Evolutionary conservation across 2,329 filamentous ascomycete genomes (phyloP).

Genomic region (Phyllosticta citrichinensis): DNA sequence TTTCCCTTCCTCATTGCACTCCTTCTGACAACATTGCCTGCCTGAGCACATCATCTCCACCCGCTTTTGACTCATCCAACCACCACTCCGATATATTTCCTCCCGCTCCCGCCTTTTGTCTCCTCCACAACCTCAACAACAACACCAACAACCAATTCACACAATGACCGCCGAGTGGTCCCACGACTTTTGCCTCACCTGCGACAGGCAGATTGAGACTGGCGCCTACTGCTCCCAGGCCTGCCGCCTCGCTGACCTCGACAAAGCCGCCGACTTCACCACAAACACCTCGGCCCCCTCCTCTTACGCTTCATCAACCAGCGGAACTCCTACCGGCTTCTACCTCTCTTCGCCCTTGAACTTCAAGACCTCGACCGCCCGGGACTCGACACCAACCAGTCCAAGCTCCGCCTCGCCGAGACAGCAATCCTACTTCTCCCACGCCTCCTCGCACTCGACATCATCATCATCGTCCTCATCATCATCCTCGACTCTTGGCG

Average conservation of each 20-base stretch:
- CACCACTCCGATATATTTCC: not conserved
- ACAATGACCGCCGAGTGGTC: slow-evolving; percentile 52
- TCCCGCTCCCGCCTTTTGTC: not conserved
- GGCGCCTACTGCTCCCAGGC: slow-evolving; percentile 86
- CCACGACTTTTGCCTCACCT: slow-evolving; percentile 86
- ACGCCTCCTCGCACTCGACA: slow-evolving; percentile 19
- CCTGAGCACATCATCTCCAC: slow-evolving; percentile 9
- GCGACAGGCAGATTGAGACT: slow-evolving; percentile 72
- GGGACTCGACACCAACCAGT: slow-evolving; percentile 35
- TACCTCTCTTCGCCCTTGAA: slow-evolving; percentile 47
- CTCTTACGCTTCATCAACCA: slow-evolving; percentile 38
- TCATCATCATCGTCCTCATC: slow-evolving; percentile 15
- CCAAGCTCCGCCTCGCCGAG: slow-evolving; percentile 24
- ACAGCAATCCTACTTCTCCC: slow-evolving; percentile 29
- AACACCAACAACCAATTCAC: not conserved
- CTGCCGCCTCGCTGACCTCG: slow-evolving; percentile 79
- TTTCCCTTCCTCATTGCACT: not conserved
- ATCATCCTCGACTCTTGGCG: not conserved
- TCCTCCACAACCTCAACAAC: not conserved
- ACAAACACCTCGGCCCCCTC: slow-evolving; percentile 40
- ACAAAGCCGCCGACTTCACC: slow-evolving; percentile 54
- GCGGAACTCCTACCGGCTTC: slow-evolving; percentile 46
- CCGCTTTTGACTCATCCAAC: slow-evolving; percentile 4
- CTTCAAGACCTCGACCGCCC: slow-evolving; percentile 40
- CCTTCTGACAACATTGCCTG: not conserved